Percentiles rank a stretch among this genome's conserved stretches.
These are phyloP conservation scores for Scytalidium lignicola DNA, from an alignment of 2,329 filamentous ascomycete species.

Conservation along the genomic window DNA sequence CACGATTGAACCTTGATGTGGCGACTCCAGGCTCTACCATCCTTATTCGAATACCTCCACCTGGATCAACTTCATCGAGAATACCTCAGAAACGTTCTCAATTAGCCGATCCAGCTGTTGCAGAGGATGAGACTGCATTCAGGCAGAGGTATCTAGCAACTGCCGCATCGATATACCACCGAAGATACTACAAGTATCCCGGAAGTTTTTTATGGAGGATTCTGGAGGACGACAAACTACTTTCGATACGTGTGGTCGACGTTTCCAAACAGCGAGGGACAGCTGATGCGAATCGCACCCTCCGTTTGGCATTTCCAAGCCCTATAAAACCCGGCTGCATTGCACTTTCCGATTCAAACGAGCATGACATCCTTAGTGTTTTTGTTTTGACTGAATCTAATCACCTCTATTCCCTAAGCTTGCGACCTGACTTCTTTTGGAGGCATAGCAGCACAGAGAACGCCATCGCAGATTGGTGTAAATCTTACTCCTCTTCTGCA, in stretches of 20 bases:
- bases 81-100: slow-evolving; percentile 36
- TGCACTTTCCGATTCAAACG: slow-evolving; percentile 72
- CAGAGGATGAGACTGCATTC: slow-evolving; percentile 70
- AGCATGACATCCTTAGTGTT: slow-evolving; percentile 71
- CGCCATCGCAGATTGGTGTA: slow-evolving; percentile 71
- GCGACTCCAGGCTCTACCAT: slow-evolving; percentile 64
- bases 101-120: slow-evolving; percentile 31
- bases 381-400: slow-evolving; percentile 77
- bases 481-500: slow-evolving; percentile 65
- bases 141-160: slow-evolving; percentile 67
- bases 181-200: slow-evolving; percentile 68
- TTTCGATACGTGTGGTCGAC: slow-evolving; percentile 82
- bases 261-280: slow-evolving; percentile 63
- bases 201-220: slow-evolving; percentile 89
- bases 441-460: slow-evolving; percentile 64
- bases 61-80: slow-evolving; percentile 32
- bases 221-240: slow-evolving; percentile 69
- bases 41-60: slow-evolving; percentile 61
- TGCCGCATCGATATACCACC: slow-evolving; percentile 79
- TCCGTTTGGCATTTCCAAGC: slow-evolving; percentile 73
- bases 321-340: slow-evolving; percentile 73
- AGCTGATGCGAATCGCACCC: slow-evolving; percentile 65
- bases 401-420: slow-evolving; percentile 76
- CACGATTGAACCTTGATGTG: slow-evolving; percentile 75
- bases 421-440: slow-evolving; percentile 78